These are phyloP conservation scores for Mortierella sp. DNA, from an alignment of 371 early-diverging fungal genomes.

Conservation along the genomic window DNA sequence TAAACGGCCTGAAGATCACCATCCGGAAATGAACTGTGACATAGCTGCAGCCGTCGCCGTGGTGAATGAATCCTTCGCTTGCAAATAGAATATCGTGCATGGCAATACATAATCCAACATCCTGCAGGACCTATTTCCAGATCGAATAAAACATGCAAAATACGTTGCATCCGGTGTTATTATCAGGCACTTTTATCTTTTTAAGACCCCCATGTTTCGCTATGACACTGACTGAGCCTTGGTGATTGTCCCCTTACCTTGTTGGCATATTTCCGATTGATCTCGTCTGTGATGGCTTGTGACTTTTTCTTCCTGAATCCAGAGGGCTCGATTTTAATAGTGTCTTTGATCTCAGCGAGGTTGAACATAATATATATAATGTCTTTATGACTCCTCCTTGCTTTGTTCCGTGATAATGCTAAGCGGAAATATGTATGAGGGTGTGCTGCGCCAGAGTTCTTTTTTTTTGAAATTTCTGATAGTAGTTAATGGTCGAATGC, in stretches of 20 bases:
- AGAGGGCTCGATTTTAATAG: constrained; percentile 84
- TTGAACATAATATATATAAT: constrained; percentile 81
- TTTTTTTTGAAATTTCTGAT: too few relatives aligned
- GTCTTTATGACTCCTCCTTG: background rate
- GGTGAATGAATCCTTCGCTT: constrained; percentile 86
- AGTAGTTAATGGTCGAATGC: too few relatives aligned
- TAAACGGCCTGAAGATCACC: constrained; percentile 92
- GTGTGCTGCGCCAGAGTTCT: too few relatives aligned
- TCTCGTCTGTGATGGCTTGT: constrained; percentile 87
- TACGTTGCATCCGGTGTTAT: background rate
- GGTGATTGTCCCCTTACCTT: too few relatives aligned
- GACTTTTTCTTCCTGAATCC: constrained; percentile 80
- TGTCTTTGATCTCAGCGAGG: constrained; percentile 83
- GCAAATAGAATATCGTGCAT: constrained; percentile 84
- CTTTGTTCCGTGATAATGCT: background rate
- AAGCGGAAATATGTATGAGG: background rate
- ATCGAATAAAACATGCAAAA: background rate
- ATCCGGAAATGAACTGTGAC: constrained; percentile 85
- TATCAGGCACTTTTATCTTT: background rate
- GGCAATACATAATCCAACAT: constrained; percentile 91
- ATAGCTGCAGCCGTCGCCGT: constrained; percentile 85
- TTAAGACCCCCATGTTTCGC: too few relatives aligned
- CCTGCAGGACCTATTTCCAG: constrained; percentile 77
- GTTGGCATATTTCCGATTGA: constrained; percentile 94
- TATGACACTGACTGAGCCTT: too few relatives aligned